Base-by-base conservation (phyloP, 2,329 filamentous ascomycete genomes). In the Apiospora arundinis region DNA sequence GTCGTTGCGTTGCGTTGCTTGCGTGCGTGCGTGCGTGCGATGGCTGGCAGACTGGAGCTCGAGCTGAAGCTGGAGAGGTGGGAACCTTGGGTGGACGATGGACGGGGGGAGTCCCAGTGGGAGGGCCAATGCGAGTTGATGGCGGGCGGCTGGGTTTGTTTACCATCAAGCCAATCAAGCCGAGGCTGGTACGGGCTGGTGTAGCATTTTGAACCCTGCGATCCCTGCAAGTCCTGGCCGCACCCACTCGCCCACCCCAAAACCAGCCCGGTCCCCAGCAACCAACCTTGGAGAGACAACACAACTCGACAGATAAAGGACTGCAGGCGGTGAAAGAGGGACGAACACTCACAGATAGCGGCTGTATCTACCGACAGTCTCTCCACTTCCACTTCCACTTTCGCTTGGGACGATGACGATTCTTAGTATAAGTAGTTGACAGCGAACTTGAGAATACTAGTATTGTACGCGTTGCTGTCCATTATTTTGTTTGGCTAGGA, bases 51-150 rank as follows among this genome's bases (percentile, higher is more conserved):
- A 32, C 56, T 63, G 56, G 56, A 63, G 56, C 56, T 63, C 56
- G 56, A 63, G 56, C 28, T 63, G 32, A 40, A 63, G 56, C 44
- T 66, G 70, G 67, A 52, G 67, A 69, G 70, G 60, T 69, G 48
- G 70, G 48, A 67, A 46, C 66, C 46, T 14, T 45, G 42, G 42
- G 42, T 45, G 42, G 42, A 16, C 42, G 45, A 37, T 42, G 32
- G 45, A 45, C 21, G 67, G 67, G 67, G 49, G 67, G 67, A 40
- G 56, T 32, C 28, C 28, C 52, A 52, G 9, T 52, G 48, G 21
- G n/a, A 40, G 18, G 56, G 56, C 56, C 56, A 63, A 63, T 63
- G 32, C 56, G 3, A 40, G 40, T 63, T 63, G 14, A 37, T 40
- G 56, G 56, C 28, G 3, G 56, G 56, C 56, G 65, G 65, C 65